These are phyloP conservation scores for Colletotrichum agaves DNA, from an alignment of 2,329 filamentous ascomycete species.

Conservation along the genomic window DNA sequence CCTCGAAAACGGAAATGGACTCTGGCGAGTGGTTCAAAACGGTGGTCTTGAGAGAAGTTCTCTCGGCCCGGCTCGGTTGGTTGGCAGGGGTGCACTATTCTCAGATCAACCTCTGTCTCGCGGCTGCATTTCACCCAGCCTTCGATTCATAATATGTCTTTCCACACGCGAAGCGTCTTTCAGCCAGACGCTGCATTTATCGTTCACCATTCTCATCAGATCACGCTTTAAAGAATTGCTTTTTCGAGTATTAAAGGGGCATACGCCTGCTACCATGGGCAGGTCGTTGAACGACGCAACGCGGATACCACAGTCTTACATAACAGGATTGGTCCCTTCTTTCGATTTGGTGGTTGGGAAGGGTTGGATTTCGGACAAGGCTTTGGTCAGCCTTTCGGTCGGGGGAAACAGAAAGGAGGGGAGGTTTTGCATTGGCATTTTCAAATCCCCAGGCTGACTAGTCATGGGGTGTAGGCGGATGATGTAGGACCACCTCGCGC, in stretches of 20 bases:
- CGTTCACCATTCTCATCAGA: constrained; percentile 22
- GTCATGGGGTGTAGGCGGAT: constrained; percentile 13
- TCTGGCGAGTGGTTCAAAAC: constrained; percentile 27
- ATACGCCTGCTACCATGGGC: constrained; percentile 36
- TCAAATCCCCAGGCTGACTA: constrained; percentile 8
- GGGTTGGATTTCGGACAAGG: constrained; percentile 15
- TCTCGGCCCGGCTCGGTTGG: constrained; percentile 26
- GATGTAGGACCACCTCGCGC: background rate
- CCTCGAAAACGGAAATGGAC: constrained; percentile 21
- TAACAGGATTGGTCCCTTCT: constrained; percentile 9
- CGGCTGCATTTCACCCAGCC: constrained; percentile 3
- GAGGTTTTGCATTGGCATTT: constrained; percentile 17
- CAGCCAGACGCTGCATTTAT: constrained; percentile 13
- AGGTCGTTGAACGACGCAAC: constrained; percentile 26
- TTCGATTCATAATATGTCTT: constrained; percentile 16
- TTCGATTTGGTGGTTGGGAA: background rate
- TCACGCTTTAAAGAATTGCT: constrained; percentile 16
- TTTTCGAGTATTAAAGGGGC: constrained; percentile 25
- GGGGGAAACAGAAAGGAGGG: background rate
- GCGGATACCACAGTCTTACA: constrained; percentile 26
- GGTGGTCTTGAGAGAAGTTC: constrained; percentile 15
- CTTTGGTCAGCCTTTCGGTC: background rate
- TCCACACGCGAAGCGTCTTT: constrained; percentile 12
- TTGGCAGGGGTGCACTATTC: background rate
- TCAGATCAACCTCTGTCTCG: background rate